Evolutionary conservation across 2,329 filamentous ascomycete genomes (phyloP), one percentile per base, ranked within the genome.

Genomic region (Fusarium graminum): DNA sequence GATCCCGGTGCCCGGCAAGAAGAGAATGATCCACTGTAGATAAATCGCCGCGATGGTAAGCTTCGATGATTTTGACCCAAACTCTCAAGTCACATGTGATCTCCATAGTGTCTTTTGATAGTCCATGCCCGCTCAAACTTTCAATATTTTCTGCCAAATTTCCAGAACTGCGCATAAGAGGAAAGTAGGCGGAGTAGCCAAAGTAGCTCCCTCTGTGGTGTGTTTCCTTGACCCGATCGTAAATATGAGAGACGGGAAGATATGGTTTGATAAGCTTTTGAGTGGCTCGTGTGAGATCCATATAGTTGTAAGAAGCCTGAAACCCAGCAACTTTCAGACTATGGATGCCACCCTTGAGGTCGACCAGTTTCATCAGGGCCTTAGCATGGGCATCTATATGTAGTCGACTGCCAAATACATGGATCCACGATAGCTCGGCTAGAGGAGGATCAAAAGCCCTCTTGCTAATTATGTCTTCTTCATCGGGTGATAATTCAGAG

Each of bases 261-360:
- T 32, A 29, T 6, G 58, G 58, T 1, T 41, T 54, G 1, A 13
- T 17, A 1, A 61, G 26, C 4, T 4, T 61, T 14, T 61, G 41
- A 0, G 55, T 53, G 6, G 55, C 58, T 3, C 56, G 41, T 10
- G 41, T 51, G 0, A 61, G 46, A 28, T 61, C 58, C 58, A 61
- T 60, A 0, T 61, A 61, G 6, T 61, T 61, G 7, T 61, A 61
- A 0, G 58, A 61, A 10, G 56, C 58, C 3, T 61, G 58, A 1
- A 61, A 61, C 1, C 50, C 46, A 1, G n/a, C 9, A 2, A 25
- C 36, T 19, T 25, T 46, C 5, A 61, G 46, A 4, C 11, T 54
- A 2, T 61, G 46, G 4, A 61, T 54, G 0, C 58, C 58, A 1
- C 56, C 58, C 22, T 61, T 61, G 2, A 61, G 14, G 4, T 54